Base-by-base conservation (phyloP, 495 filamentous ascomycete genomes). In the Lasiosphaeria ovina region DNA sequence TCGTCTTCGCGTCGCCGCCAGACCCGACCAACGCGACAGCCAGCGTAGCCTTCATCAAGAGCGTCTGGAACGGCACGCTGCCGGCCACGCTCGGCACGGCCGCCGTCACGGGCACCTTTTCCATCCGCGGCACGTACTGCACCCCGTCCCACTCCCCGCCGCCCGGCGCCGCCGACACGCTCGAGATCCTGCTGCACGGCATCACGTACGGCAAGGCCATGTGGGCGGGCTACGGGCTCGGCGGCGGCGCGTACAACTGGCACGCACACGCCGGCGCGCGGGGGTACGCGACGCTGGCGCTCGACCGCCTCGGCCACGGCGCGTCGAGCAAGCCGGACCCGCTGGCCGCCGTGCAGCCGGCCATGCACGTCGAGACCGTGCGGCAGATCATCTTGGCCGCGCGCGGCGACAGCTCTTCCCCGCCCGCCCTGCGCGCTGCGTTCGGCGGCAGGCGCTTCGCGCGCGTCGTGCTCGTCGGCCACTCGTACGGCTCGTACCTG, bases 121-220 rank as follows among this genome's bases (percentile, higher is more conserved):
- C 35, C 44, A 54, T 66, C 42, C 49, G 53, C 8, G 64, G 48
- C 36, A 51, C 58, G 38, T 63, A 63, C 50, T 66, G 64, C 61
- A 31, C n/a, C 6, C 64, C 63, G 4, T 3, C 40, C 3, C 2
- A 24, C 2, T 2, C 8, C 12, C 2, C 24, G 24, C 24, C 24
- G 2, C 24, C 24, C 24, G 24, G 24, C 24, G 24, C 24, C 24
- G n/a, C 24, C 6, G 51, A 16, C 14, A 48, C 38, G 3, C 56
- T 71, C 3, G 61, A 71, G 35, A 61, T 71, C 10, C 59, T 71
- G 3, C 61, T 71, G 6, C 66, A 71, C 34, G 68, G 68, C 10
- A 51, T 61, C 54, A 66, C 66, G 33, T 66, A 70, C 55, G 63
- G 63, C 59, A 63, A 66, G 38, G 44, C 51, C 44, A 38, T 60